A percentile compares a stretch with the other conserved stretches of the same genome.
phyloP scores from a whole-genome alignment of 805 yeast species.

The Wilhelminamyces savonicus region DNA sequence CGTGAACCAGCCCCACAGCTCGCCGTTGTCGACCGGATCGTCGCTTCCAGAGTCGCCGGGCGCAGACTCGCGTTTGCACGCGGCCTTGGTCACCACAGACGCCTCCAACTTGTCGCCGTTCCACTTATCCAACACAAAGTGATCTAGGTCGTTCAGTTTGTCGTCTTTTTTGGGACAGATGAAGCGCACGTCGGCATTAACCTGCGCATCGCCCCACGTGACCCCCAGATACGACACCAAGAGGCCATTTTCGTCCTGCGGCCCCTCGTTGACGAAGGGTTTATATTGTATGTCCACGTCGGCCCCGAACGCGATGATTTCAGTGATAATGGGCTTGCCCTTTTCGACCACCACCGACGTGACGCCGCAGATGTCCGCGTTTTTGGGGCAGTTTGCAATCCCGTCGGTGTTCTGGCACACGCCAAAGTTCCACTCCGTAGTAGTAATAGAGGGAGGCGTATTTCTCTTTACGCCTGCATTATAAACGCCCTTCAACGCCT shows the following conservation, averaged over 20 bases:
- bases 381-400: slow-evolving; percentile 54
- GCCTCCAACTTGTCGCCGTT: slow-evolving; percentile 25
- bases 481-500: slow-evolving; percentile 45
- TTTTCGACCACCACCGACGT: slow-evolving; percentile 50
- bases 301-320: slow-evolving; percentile 54
- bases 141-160: slow-evolving; percentile 11
- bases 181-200: slow-evolving; percentile 43
- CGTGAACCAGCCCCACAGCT: slow-evolving; percentile 76
- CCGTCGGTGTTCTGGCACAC: slow-evolving; percentile 47
- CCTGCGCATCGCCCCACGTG: slow-evolving; percentile 61
- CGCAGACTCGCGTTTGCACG: slow-evolving; percentile 29
- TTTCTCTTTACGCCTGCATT: slow-evolving; percentile 30
- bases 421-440: slow-evolving; percentile 62
- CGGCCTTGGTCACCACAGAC: slow-evolving; percentile 28
- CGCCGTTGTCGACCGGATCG: slow-evolving; percentile 24
- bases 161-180: slow-evolving; percentile 34
- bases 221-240: slow-evolving; percentile 43
- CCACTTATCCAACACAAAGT: slow-evolving; percentile 29
- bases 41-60: slow-evolving; percentile 2
- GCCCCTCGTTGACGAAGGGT: slow-evolving; percentile 21
- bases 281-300: slow-evolving; percentile 26
- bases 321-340: slow-evolving; percentile 42
- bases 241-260: slow-evolving; percentile 22
- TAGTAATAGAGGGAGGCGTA: slow-evolving; percentile 78
- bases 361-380: slow-evolving; percentile 76